Conservation (phyloP, 345 rosid genomes). For the Pelargonium nanum region DNA sequence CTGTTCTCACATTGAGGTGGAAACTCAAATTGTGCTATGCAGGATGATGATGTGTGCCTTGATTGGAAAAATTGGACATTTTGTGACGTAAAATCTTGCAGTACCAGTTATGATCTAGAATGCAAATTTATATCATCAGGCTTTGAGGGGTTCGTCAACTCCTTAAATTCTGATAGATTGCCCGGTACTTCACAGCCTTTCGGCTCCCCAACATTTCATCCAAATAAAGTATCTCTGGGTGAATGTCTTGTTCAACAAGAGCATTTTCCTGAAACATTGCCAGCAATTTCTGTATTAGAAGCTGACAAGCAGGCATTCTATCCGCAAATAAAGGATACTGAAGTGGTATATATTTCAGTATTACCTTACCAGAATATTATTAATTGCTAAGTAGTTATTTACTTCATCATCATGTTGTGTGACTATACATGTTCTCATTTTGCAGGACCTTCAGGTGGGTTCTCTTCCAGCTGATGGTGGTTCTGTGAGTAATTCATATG, state of each 20-base stretch:
- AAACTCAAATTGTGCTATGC: constrained; percentile 11
- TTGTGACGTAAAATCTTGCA: constrained; percentile 24
- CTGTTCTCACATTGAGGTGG: not conserved
- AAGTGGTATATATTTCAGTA: constrained; percentile 24
- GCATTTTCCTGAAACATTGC: constrained; percentile 19
- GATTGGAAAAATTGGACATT: constrained; percentile 78
- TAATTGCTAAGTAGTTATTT: constrained; percentile 2
- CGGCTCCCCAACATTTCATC: constrained; percentile 16
- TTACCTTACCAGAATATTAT: constrained; percentile 2
- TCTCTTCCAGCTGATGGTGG: constrained; percentile 18
- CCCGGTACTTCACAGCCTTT: constrained; percentile 12
- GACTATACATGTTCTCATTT: constrained; percentile 7
- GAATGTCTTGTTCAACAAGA: constrained; percentile 21
- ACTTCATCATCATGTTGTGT: not conserved
- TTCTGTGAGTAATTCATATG: constrained; percentile 17
- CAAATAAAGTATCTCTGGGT: constrained; percentile 18
- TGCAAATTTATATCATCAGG: constrained; percentile 16
- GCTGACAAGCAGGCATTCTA: constrained; percentile 24
- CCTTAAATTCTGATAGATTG: constrained; percentile 31
- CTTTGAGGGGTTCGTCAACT: constrained; percentile 20
- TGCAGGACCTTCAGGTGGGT: constrained; percentile 31
- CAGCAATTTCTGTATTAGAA: constrained; percentile 15
- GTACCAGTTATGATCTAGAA: constrained; percentile 12
- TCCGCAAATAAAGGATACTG: constrained; percentile 20
- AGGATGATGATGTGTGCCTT: constrained; percentile 37